phyloP scores from a whole-genome alignment of 2,329 filamentous ascomycete genomes.

The Coniosporium tulheliwenetii region DNA sequence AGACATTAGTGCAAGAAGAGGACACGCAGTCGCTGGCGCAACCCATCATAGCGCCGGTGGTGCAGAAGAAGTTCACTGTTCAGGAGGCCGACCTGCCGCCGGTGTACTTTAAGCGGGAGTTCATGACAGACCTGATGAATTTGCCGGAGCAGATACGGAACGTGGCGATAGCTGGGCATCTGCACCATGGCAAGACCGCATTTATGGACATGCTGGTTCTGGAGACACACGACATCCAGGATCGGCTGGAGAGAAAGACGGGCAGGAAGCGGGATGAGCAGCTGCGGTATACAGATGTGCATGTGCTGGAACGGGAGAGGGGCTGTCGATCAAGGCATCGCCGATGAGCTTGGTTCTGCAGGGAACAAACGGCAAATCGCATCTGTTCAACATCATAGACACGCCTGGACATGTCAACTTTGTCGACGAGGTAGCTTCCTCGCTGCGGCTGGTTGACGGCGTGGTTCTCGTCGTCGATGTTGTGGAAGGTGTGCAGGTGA shows the following conservation, averaged over 20 bases:
- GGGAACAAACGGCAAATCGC: constrained; percentile 81
- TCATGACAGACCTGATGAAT: constrained; percentile 93
- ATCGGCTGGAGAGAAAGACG: constrained; percentile 63
- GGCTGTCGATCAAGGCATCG: constrained; percentile 79
- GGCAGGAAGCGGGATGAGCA: constrained; percentile 78
- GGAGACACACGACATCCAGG: constrained; percentile 79
- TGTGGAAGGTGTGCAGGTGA: constrained; percentile 96
- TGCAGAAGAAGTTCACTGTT: constrained; percentile 90
- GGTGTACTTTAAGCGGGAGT: constrained; percentile 74
- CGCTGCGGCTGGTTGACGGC: constrained; percentile 75
- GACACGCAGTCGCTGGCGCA: constrained; percentile 85
- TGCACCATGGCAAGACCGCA: constrained; percentile 95
- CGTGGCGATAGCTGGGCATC: constrained; percentile 75
- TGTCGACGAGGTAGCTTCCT: constrained; percentile 86
- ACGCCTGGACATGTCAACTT: constrained; percentile 98
- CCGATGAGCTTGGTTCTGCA: constrained; percentile 90
- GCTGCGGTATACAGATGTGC: constrained; percentile 85
- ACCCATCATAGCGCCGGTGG: constrained; percentile 84
- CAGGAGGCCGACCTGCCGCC: constrained; percentile 82
- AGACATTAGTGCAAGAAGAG: constrained; percentile 92
- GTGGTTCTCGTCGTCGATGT: constrained; percentile 90
- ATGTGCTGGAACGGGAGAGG: constrained; percentile 74
- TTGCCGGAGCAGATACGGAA: constrained; percentile 92
- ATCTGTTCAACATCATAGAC: constrained; percentile 87
- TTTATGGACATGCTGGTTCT: constrained; percentile 97